Evolutionary conservation across 129 eudicot genomes (phyloP), one percentile per base, ranked within the genome.

Genomic region (Sambucus nigra): DNA sequence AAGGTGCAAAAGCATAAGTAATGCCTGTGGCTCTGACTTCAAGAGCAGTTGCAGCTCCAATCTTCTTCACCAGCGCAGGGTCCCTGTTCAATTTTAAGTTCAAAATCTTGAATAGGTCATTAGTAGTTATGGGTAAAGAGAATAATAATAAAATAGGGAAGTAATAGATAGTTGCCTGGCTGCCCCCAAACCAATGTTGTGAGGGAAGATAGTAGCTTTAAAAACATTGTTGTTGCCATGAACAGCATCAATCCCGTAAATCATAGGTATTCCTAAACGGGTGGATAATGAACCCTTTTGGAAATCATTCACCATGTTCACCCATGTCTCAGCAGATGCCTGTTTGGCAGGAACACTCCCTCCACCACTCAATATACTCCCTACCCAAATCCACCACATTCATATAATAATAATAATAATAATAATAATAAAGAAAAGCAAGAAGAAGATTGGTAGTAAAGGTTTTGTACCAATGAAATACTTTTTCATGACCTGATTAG

Each of bases 11-110:
- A 16, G 73, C 84, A 32, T 87, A 83, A 51, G 68, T 76, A 31
- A 87, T 87, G 46, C 96, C 96, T 0, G 94, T 87, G 55, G 95
- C 95, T 73, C 95, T 68, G 6, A 82, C 93, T 81, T 86, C 95
- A 54, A 72, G 77, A 45, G 96, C 96, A 42, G 96, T 87, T 46
- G 96, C 94, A 29, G 89, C 83, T 44, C 89, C 95, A 40, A 85
- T 81, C 57, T 52, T 86, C 87, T 81, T 86, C 13, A 87, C 77
- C 63, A 78, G 64, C 40, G 38, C 66, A 32, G 95, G 75, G 39
- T 86, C 95, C 76, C 92, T 86, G 74, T 44, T 70, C 22, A 47
- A 40, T 22, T 54, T n/a, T n/a, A 19, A 57, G 26, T 42, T 42
- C 0, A 32, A 32, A 28, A 17, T 7, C 1, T 35, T 8, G 12